Evolutionary conservation across 1,284 basidiomycete species (phyloP).

Genomic region (Coniophora puteana): DNA sequence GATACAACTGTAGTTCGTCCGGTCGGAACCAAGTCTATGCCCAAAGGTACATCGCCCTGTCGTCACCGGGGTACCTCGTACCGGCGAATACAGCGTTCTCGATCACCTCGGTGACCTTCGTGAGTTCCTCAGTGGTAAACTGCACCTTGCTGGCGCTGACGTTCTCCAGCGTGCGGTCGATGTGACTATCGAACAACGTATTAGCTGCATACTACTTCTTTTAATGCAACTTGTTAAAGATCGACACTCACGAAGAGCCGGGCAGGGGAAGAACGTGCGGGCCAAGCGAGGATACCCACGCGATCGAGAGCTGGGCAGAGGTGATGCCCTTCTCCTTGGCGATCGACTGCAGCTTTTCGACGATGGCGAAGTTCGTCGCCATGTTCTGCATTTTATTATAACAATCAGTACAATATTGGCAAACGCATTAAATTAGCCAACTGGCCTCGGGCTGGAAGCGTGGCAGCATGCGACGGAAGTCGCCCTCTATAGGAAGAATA

Average conservation of each 20-base stretch:
- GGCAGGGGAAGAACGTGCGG: slow-evolving; percentile 24
- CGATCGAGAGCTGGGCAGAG: slow-evolving; percentile 53
- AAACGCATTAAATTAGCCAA: slow-evolving; percentile 4
- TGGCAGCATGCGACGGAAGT: slow-evolving; percentile 19
- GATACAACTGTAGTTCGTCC: too few species aligned
- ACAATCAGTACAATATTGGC: not conserved
- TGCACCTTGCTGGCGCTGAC: slow-evolving; percentile 19
- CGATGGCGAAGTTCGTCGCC: slow-evolving; percentile 49
- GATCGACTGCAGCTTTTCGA: slow-evolving; percentile 41
- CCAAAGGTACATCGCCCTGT: slow-evolving; percentile 17
- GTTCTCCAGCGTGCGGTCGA: slow-evolving; percentile 26
- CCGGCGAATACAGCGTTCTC: slow-evolving; percentile 17
- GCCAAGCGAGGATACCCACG: slow-evolving; percentile 42
- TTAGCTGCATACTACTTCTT: too few species aligned
- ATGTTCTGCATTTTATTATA: slow-evolving; percentile 31
- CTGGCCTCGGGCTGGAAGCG: slow-evolving; percentile 28
- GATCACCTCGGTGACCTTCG: slow-evolving; percentile 17
- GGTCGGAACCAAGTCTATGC: too few species aligned
- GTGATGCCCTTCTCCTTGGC: slow-evolving; percentile 44
- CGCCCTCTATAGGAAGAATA: slow-evolving; percentile 17
- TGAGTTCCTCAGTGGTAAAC: slow-evolving; percentile 17
- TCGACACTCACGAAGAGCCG: slow-evolving; percentile 25
- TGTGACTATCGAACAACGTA: too few species aligned
- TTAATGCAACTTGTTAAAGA: too few species aligned
- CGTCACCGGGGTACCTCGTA: slow-evolving; percentile 13